A percentile compares a stretch with the other conserved stretches of the same genome.
Conservation (phyloP, 345 rosid genomes). For the Citrus cavaleriei region DNA sequence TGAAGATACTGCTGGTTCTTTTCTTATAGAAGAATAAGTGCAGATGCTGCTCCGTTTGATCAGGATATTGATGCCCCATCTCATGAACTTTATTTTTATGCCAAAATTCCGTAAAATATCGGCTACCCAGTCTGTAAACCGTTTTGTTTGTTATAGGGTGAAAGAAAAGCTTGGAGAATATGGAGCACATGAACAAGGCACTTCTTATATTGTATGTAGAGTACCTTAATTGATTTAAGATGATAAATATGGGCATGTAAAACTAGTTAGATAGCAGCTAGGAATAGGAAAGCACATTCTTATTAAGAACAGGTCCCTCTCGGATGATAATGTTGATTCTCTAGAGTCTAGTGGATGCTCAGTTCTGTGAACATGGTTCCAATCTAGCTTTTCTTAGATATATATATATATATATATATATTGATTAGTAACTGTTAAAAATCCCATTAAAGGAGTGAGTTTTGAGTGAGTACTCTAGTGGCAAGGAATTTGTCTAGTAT, state of each 20-base stretch:
- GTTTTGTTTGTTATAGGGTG: background rate
- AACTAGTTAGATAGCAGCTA: background rate
- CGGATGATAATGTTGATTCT: background rate
- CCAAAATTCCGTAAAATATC: background rate
- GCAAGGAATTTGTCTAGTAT: background rate
- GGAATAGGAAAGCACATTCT: background rate
- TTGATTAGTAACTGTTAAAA: background rate
- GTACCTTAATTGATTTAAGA: background rate
- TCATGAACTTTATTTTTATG: background rate
- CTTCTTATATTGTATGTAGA: background rate
- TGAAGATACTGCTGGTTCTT: background rate
- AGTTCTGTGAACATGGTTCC: background rate
- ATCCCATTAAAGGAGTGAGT: background rate
- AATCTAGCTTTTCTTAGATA: background rate
- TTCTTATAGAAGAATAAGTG: background rate
- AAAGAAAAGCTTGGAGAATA: background rate
- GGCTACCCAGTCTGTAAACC: background rate
- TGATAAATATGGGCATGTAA: background rate
- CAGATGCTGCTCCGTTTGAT: constrained; percentile 5
- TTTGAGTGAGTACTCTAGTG: background rate
- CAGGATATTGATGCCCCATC: constrained; percentile 1
- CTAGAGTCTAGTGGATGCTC: background rate
- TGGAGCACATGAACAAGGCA: background rate
- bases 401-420: background rate
- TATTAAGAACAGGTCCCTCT: background rate